phyloP scores from a whole-genome alignment of 129 eudicot species.

The Escallonia rubra region DNA sequence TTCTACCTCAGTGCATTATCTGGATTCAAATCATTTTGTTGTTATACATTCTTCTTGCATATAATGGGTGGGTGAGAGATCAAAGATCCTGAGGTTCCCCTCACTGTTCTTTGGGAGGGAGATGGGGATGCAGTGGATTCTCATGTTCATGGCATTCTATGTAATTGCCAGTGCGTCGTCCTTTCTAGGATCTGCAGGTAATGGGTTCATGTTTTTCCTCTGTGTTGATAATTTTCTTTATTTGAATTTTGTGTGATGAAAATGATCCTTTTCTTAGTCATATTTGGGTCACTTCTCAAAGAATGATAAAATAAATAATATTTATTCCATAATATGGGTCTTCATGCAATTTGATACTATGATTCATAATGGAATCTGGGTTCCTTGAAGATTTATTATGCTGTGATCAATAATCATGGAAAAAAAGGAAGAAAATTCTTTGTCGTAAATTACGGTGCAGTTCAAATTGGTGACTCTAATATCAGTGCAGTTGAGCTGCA shows the following conservation, averaged over 20 bases:
- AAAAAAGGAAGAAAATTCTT: not conserved
- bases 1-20: not conserved
- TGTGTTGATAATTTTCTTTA: not conserved
- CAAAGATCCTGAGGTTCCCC: slow-evolving; percentile 16
- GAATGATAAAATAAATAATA: too few species aligned
- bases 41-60: slow-evolving; percentile 2
- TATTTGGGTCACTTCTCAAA: too few species aligned
- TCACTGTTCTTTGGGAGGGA: slow-evolving; percentile 13
- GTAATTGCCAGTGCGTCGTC: slow-evolving; percentile 34
- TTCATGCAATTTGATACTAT: too few species aligned
- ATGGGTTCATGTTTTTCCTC: slow-evolving; percentile 12
- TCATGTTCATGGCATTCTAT: slow-evolving; percentile 33
- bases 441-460: too few species aligned
- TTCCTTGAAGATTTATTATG: slow-evolving; percentile 7
- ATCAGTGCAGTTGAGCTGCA: too few species aligned
- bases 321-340: too few species aligned
- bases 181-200: slow-evolving; percentile 68
- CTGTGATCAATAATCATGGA: not conserved
- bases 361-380: not conserved
- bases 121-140: slow-evolving; percentile 50
- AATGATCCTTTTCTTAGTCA: too few species aligned
- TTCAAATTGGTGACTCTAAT: too few species aligned
- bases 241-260: too few species aligned
- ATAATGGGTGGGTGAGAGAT: slow-evolving; percentile 13
- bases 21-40: not conserved